phyloP scores from a whole-genome alignment of 768 basidiomycete species.

The Pleurotus sapidus region DNA sequence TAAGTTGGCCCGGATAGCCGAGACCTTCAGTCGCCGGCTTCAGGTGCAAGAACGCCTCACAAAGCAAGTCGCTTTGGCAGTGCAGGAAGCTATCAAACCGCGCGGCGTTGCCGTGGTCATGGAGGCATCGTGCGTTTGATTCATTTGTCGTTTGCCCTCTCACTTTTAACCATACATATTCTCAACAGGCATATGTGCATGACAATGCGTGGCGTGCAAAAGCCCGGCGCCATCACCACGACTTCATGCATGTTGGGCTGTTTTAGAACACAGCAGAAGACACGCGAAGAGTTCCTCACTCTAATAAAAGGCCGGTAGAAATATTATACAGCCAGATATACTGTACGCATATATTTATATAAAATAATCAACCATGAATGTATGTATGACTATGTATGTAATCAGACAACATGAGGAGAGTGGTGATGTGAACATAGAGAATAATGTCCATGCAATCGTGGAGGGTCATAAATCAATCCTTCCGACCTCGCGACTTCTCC shows the following conservation, averaged over 20 bases:
- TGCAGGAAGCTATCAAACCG: slow-evolving; percentile 97
- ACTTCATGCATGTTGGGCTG: slow-evolving; percentile 99
- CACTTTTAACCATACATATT: neutral
- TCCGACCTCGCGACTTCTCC: slow-evolving; percentile 57
- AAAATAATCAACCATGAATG: slow-evolving; percentile 1
- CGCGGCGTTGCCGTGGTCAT: slow-evolving; percentile 98
- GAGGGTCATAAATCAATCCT: slow-evolving; percentile 35
- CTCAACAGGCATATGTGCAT: slow-evolving; percentile 39
- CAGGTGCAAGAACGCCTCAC: slow-evolving; percentile 98
- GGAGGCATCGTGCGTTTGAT: slow-evolving; percentile 86
- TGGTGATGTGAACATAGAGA: slow-evolving; percentile 1
- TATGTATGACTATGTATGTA: slow-evolving; percentile 11
- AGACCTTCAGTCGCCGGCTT: slow-evolving; percentile 92
- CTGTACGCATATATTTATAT: slow-evolving; percentile 8
- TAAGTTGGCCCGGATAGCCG: slow-evolving; percentile 95
- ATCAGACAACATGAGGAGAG: neutral
- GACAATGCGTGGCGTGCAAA: slow-evolving; percentile 99
- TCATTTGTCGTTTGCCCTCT: slow-evolving; percentile 2
- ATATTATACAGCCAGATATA: slow-evolving; percentile 7
- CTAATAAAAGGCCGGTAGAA: slow-evolving; percentile 55
- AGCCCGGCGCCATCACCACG: slow-evolving; percentile 92
- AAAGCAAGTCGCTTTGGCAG: slow-evolving; percentile 96
- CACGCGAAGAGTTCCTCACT: slow-evolving; percentile 93
- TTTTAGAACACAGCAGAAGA: slow-evolving; percentile 98
- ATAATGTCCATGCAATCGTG: neutral